Evolutionary conservation across 805 yeast genomes (phyloP).

Genomic region (Teunomyces tritomae): DNA sequence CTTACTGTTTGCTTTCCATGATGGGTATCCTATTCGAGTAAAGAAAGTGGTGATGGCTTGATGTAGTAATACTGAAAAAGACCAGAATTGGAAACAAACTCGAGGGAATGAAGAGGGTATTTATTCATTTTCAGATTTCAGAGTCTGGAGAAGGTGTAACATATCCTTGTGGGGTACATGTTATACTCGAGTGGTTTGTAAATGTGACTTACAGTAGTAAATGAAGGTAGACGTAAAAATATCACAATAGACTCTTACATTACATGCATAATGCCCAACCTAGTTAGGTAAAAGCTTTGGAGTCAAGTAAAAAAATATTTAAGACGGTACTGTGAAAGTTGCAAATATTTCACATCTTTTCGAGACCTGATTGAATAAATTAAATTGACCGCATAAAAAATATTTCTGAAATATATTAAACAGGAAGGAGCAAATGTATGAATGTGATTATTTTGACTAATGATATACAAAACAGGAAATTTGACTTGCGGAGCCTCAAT

Average conservation of each 20-base stretch:
- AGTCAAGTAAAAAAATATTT: not conserved
- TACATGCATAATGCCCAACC: constrained; percentile 1
- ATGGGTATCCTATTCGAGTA: constrained; percentile 1
- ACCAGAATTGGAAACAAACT: constrained; percentile 1
- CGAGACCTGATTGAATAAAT: not conserved
- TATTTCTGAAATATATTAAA: not conserved
- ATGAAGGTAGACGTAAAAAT: not conserved
- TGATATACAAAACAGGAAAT: constrained; percentile 3
- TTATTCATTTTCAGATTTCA: constrained; percentile 4
- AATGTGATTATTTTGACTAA: not conserved
- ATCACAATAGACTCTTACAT: not conserved
- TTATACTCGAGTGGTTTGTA: not conserved
- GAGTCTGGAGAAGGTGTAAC: not conserved
- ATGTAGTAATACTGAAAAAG: constrained; percentile 1
- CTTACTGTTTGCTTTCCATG: constrained; percentile 4
- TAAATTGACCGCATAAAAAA: constrained; percentile 1
- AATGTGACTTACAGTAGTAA: not conserved
- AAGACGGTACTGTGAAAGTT: not conserved
- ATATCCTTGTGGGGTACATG: constrained; percentile 1
- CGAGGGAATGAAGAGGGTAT: constrained; percentile 2
- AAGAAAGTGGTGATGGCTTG: constrained; percentile 2
- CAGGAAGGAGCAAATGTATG: not conserved
- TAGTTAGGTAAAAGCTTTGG: constrained; percentile 2
- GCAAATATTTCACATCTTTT: not conserved
- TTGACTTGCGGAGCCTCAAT: not conserved